Evolutionary conservation across 345 rosid species (phyloP).

Genomic region (Eucalyptus dawsonii): DNA sequence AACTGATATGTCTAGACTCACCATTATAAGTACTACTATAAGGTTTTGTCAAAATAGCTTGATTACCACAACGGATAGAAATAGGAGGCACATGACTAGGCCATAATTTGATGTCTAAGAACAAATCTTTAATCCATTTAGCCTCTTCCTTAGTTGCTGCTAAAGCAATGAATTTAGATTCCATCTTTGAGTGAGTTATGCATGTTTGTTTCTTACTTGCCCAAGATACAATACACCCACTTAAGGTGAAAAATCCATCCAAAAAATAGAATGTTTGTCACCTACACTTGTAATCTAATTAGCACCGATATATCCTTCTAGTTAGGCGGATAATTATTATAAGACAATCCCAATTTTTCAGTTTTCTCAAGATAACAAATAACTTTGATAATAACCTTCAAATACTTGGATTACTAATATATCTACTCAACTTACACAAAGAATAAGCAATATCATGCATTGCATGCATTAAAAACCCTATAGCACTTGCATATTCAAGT

Average conservation of each 20-base stretch:
- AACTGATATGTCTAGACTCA: too few species aligned
- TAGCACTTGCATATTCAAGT: background rate
- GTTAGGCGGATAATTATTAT: too few species aligned
- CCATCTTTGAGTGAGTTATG: background rate
- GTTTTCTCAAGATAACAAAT: background rate
- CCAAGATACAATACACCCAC: background rate
- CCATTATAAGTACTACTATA: background rate
- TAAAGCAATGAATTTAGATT: background rate
- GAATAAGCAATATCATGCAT: background rate
- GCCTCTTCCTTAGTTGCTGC: background rate
- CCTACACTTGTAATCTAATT: too few species aligned
- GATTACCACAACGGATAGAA: background rate
- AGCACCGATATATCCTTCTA: background rate
- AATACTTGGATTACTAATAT: background rate
- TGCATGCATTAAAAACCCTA: background rate
- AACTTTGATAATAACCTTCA: background rate
- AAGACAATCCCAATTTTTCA: too few species aligned
- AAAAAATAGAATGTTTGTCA: too few species aligned
- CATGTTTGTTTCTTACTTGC: background rate
- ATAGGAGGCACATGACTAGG: background rate
- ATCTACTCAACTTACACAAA: background rate
- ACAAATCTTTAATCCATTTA: background rate
- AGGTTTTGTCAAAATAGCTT: background rate
- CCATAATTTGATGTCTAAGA: background rate
- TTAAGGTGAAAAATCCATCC: background rate